Percentiles rank a stretch among this genome's conserved stretches.
These are phyloP conservation scores for Tylopilus sp. DNA, from an alignment of 1,284 basidiomycete genomes.

Conservation along the genomic window DNA sequence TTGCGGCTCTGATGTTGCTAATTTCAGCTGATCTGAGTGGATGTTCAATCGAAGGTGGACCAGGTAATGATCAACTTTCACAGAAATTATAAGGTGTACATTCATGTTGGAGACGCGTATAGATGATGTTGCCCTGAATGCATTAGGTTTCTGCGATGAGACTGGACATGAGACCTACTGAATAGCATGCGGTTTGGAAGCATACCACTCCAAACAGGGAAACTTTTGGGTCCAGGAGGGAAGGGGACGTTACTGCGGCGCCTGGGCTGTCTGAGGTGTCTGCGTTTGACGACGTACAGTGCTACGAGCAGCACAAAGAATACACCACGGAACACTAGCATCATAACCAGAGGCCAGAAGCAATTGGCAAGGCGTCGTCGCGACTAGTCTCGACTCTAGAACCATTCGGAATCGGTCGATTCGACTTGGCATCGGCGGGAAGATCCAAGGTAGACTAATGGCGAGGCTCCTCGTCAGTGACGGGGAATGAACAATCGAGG, in stretches of 20 bases:
- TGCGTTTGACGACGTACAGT: conserved; percentile 14
- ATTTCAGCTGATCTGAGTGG: conserved; percentile 28
- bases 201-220: conserved; percentile 24
- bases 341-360: conserved; percentile 7
- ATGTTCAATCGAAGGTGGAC: conserved; percentile 25
- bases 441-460: no score
- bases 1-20: conserved; percentile 21
- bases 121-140: conserved; percentile 21
- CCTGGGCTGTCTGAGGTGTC: not conserved
- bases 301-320: conserved; percentile 14
- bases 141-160: not conserved
- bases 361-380: not conserved
- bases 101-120: conserved; percentile 24
- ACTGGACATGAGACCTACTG: conserved; percentile 11
- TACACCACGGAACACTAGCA: not conserved
- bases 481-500: no score
- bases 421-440: no score
- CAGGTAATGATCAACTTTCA: conserved; percentile 23
- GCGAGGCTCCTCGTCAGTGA: no score
- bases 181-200: conserved; percentile 21
- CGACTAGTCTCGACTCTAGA: no score
- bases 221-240: conserved; percentile 25
- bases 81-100: conserved; percentile 25
- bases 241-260: conserved; percentile 5
- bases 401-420: no score